These are phyloP conservation scores for Angomonas ambiguus DNA, from an alignment of 208 protist species.

Conservation along the genomic window DNA sequence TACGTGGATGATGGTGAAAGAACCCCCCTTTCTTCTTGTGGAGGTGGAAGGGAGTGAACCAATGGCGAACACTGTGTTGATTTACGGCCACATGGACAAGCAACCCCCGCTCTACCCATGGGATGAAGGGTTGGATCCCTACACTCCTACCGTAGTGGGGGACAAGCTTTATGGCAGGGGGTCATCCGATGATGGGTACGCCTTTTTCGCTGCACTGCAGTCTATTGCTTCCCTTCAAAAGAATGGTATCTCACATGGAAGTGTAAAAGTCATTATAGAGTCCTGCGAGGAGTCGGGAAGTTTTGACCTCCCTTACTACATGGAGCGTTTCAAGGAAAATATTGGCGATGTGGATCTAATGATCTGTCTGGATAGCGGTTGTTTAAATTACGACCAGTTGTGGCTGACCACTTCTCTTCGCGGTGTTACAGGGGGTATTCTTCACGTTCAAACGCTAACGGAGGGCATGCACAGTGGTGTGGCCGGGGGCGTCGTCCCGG, in stretches of 20 bases:
- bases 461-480: slow-evolving; percentile 92
- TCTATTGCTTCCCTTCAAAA: slow-evolving; percentile 70
- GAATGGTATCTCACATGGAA: slow-evolving; percentile 75
- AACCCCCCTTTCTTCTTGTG: slow-evolving; percentile 84
- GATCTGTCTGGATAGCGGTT: slow-evolving; percentile 93
- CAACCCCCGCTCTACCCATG: slow-evolving; percentile 93
- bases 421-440: slow-evolving; percentile 76
- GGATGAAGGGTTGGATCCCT: slow-evolving; percentile 84
- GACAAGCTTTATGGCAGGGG: slow-evolving; percentile 92
- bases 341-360: slow-evolving; percentile 88
- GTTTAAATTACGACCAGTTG: slow-evolving; percentile 92
- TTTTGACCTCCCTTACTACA: slow-evolving; percentile 77
- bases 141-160: slow-evolving; percentile 76
- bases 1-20: slow-evolving; percentile 59
- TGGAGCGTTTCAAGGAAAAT: slow-evolving; percentile 47
- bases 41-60: slow-evolving; percentile 68
- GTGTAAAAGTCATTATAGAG: slow-evolving; percentile 85
- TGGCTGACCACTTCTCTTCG: slow-evolving; percentile 94
- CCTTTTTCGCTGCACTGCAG: slow-evolving; percentile 67
- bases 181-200: slow-evolving; percentile 90
- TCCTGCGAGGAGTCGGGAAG: slow-evolving; percentile 88
- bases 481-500: slow-evolving; percentile 92
- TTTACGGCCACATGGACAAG: slow-evolving; percentile 97
- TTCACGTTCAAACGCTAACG: slow-evolving; percentile 81
- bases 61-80: slow-evolving; percentile 73